phyloP scores from a whole-genome alignment of 1,139 yeast species.

The Saccharomyces hybrid region DNA sequence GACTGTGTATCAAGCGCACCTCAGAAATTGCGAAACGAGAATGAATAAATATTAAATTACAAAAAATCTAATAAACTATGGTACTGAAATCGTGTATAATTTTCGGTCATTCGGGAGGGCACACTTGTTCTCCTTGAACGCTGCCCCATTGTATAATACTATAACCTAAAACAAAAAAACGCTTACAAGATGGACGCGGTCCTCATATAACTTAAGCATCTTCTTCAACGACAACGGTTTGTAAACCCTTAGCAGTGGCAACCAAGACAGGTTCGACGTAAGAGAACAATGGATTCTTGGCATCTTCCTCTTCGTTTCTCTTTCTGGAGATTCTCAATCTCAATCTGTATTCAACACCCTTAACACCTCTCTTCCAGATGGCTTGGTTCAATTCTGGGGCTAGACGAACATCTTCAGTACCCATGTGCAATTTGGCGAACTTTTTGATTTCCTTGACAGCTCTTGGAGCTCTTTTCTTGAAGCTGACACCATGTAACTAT shows the following conservation, averaged over 20 bases:
- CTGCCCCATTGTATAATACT: not conserved
- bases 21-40: not conserved
- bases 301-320: conserved; percentile 99
- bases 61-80: not conserved
- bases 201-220: no score
- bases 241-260: conserved; percentile 93
- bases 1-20: no score
- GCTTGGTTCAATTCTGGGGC: conserved; percentile 98
- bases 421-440: conserved; percentile 98
- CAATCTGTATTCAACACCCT: conserved; percentile 97
- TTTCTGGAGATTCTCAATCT: conserved; percentile 99
- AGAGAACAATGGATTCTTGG: conserved; percentile 96
- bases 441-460: conserved; percentile 99
- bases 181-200: not conserved
- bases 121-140: not conserved
- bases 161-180: not conserved
- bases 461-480: conserved; percentile 99
- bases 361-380: conserved; percentile 99
- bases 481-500: conserved; percentile 92
- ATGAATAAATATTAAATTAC: conserved; percentile 4
- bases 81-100: no score
- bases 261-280: conserved; percentile 96
- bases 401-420: conserved; percentile 97
- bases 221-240: conserved; percentile 94
- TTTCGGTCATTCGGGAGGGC: no score